Percentiles rank a stretch among this genome's conserved stretches.
Conservation (phyloP, 2,329 filamentous ascomycete species). For the Clarireedia homoeocarpa region DNA sequence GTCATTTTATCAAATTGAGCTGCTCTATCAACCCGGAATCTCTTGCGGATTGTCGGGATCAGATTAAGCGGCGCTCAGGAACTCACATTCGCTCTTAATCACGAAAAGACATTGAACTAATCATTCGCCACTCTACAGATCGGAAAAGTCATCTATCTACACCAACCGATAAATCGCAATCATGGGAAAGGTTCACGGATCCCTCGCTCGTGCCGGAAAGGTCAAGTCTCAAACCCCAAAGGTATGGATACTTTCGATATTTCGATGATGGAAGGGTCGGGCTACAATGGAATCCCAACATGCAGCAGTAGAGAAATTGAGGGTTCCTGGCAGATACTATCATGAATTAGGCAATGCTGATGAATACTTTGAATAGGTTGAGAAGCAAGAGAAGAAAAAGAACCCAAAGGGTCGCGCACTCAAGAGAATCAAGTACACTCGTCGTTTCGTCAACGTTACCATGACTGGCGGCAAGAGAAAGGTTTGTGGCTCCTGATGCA, state of each 20-base stretch:
- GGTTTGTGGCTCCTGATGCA: conserved; percentile 40
- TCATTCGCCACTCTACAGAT: conserved; percentile 21
- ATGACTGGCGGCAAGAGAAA: conserved; percentile 98
- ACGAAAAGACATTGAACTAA: background rate
- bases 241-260: conserved; percentile 45
- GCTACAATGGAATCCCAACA: no score
- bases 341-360: conserved; percentile 17
- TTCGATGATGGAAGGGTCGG: background rate
- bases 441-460: conserved; percentile 97
- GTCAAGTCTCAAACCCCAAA: conserved; percentile 95
- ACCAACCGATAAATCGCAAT: conserved; percentile 38
- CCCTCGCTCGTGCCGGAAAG: conserved; percentile 92
- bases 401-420: conserved; percentile 92
- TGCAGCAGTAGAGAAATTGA: background rate
- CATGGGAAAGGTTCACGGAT: conserved; percentile 93
- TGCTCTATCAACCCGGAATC: background rate
- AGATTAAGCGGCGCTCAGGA: background rate
- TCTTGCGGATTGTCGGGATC: background rate
- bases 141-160: conserved; percentile 19
- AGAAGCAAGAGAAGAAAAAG: conserved; percentile 94
- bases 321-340: background rate
- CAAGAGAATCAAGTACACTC: conserved; percentile 94
- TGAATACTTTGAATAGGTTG: conserved; percentile 51
- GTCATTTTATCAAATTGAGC: background rate
- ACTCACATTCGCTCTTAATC: background rate